These are phyloP conservation scores for Pulveroboletus sp. DNA, from an alignment of 768 basidiomycete species.

Conservation along the genomic window DNA sequence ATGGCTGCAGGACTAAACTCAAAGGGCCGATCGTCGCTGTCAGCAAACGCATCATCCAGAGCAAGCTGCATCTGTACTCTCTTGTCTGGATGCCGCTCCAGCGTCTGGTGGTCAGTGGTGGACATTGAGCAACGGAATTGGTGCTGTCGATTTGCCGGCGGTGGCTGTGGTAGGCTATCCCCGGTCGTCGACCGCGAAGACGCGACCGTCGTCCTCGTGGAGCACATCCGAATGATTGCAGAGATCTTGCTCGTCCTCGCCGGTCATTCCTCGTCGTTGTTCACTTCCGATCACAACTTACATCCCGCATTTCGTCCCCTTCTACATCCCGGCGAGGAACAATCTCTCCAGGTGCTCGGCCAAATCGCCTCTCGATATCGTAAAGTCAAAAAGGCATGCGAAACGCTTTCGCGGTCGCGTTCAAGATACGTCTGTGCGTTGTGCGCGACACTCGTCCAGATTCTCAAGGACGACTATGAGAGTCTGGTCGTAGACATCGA, in stretches of 20 bases:
- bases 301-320: conserved; percentile 63
- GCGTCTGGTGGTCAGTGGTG: conserved; percentile 7
- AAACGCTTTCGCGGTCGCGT: conserved; percentile 46
- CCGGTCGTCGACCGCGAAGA: no score
- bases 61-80: conserved; percentile 28
- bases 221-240: conserved; percentile 60
- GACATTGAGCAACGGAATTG: conserved; percentile 9
- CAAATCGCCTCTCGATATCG: conserved; percentile 71
- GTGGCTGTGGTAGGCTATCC: conserved; percentile 6
- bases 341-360: conserved; percentile 77
- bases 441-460: conserved; percentile 64
- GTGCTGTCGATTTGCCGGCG: background rate
- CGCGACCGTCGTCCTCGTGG: no score
- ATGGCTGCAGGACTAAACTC: conserved; percentile 60
- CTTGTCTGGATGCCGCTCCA: conserved; percentile 26
- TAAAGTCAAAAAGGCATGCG: conserved; percentile 58
- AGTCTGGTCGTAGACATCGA: conserved; percentile 75
- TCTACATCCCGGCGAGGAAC: conserved; percentile 85
- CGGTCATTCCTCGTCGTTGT: conserved; percentile 84
- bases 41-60: conserved; percentile 68
- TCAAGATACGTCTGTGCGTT: conserved; percentile 80
- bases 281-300: conserved; percentile 53
- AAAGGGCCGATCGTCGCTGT: conserved; percentile 44
- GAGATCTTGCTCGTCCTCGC: conserved; percentile 84
- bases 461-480: conserved; percentile 79